Evolutionary conservation across 257 asterid species (phyloP), one percentile per base, ranked within the genome.

Genomic region (Salvia splendens): DNA sequence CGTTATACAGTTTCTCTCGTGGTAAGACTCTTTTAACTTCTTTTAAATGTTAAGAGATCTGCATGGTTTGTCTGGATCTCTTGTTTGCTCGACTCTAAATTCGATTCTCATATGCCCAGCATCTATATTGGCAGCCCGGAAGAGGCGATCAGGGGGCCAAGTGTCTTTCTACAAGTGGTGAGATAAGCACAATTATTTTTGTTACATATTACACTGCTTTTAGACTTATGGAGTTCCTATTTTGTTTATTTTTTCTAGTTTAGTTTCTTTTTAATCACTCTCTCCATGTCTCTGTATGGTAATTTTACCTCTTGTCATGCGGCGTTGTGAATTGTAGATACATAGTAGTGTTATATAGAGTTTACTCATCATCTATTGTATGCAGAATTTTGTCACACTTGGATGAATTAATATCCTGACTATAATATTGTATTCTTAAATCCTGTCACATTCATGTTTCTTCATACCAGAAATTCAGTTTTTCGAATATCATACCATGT

Each of bases 131-230:
- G 72, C 71, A 67, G 59, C 70, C 67, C 46, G 14, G 74, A 70
- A 65, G 79, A 58, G 58, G 66, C 41, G 75, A 75, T 69, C 65
- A 56, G 38, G 84, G 84, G 77, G 84, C 87, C 74, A 52, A 72
- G 55, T 74, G 84, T 78, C 91, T 83, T 46, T 69, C 48, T 53
- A 55, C 55, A 69, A 73, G 90, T 85, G 92, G 79, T 75, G 85
- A 84, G 84, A 81, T 79, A 59, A 78, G 85, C 80, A 74, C 63
- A 14, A 67, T 69, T 80, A 79, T 68, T 76, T 81, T 78, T 84
- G 85, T 65, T 76, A 43, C 56, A 75, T 28, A 76, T 65, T 48
- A 73, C 24, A 66, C 51, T 42, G 67, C 64, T 32, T 32, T 35
- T 66, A 73, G 76, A 77, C 78, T 74, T 71, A 24, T 58, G 53